Conservation (phyloP, 305 asterid species). For the Ilex paraguariensis region DNA sequence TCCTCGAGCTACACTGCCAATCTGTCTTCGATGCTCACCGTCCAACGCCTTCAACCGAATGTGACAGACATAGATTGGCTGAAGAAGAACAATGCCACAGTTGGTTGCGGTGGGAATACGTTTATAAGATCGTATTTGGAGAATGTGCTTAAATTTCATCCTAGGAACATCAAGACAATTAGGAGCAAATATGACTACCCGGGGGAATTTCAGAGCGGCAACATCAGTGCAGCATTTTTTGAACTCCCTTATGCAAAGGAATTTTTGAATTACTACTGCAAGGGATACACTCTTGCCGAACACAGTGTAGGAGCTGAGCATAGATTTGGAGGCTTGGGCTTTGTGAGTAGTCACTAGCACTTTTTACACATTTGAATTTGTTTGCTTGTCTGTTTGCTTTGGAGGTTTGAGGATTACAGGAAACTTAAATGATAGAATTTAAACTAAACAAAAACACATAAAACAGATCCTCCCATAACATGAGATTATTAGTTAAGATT, state of each 20-base stretch:
- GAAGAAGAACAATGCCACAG: conserved; percentile 22
- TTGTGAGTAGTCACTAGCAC: background rate
- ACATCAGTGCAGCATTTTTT: conserved; percentile 33
- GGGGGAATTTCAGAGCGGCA: conserved; percentile 9
- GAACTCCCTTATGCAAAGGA: conserved; percentile 33
- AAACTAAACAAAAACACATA: too few relatives aligned
- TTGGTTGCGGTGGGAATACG: conserved; percentile 35
- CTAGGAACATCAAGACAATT: conserved; percentile 18
- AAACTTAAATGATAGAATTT: too few relatives aligned
- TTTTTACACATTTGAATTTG: too few relatives aligned
- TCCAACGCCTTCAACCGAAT: conserved; percentile 25
- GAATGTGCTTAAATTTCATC: conserved; percentile 14
- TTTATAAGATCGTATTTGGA: conserved; percentile 24
- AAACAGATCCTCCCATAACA: too few relatives aligned
- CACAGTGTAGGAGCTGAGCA: conserved; percentile 17
- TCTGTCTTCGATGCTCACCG: conserved; percentile 35
- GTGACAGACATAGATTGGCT: conserved; percentile 23
- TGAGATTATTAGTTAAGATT: too few relatives aligned
- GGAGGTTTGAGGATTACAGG: too few relatives aligned
- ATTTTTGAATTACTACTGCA: conserved; percentile 14
- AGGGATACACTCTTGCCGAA: background rate
- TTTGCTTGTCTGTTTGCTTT: too few relatives aligned
- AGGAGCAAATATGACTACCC: conserved; percentile 8
- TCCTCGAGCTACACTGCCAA: conserved; percentile 31
- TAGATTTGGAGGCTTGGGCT: conserved; percentile 40